Base-by-base conservation (phyloP, 108 stramenopile genomes). In the Skeletonema costatum region DNA sequence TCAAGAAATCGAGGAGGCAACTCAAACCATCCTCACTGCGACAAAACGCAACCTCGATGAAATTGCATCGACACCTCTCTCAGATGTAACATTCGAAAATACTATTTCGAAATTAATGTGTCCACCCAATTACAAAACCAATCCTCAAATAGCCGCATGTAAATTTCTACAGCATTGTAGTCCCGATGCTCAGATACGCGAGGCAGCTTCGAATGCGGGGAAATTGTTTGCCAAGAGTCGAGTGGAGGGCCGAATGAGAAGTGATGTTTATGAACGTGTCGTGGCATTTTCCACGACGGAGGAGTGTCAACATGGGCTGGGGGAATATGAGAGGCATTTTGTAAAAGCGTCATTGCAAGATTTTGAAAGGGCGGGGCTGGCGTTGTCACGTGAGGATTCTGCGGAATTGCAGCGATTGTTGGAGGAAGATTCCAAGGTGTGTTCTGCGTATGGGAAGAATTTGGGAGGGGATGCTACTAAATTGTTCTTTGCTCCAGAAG, bases 41-140 rank as follows among this genome's bases (percentile, higher is more conserved):
- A 78, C 81, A 5, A 59, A 74, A 38, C 39, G 16, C 7, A 86
- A 76, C 41, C 38, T 86, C 7, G 85, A 82, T 56, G 58, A 63
- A 16, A 78, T 86, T 58, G 85, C 77, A 9, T 66, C 77, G 14
- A 16, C 78, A 11, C 53, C 69, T 17, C 30, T 78, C 30, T 32
- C 50, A 7, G 64, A 82, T 5, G 81, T 78, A 5, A 82, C 85
- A 1, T 82, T 86, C 36, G 81, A 76, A 19, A 86, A 77, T 31
- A 78, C 77, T 3, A 50, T 86, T 36, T 51, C 63, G 38, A 82
- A 78, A 33, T 68, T 86, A 6, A 86, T 86, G 81, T 53, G 42
- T 16, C 75, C 85, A 7, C 85, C 85, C 0, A 77, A 86, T 62
- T 86, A 71, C 77, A 86, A 86, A 60, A 86, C 85, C 30, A 86